phyloP scores from a whole-genome alignment of 2,329 filamentous ascomycete species.

The Ceratocystis cubensis region DNA sequence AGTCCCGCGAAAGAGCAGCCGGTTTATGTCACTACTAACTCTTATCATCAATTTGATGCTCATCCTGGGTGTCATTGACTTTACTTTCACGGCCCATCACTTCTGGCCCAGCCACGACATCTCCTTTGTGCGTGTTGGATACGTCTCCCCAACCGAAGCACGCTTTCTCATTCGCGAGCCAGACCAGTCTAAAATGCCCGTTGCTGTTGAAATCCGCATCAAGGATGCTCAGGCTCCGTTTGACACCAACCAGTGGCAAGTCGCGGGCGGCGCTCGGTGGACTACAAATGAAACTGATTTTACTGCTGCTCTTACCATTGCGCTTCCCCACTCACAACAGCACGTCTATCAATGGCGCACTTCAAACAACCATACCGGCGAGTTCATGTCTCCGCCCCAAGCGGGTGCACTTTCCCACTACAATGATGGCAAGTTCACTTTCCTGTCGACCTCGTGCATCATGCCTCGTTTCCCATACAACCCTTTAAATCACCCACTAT shows the following conservation, averaged over 20 bases:
- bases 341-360: slow-evolving; percentile 71
- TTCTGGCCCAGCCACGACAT: slow-evolving; percentile 61
- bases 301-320: slow-evolving; percentile 57
- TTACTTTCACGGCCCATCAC: slow-evolving; percentile 60
- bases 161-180: slow-evolving; percentile 79
- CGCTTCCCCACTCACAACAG: slow-evolving; percentile 51
- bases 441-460: slow-evolving; percentile 78
- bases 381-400: slow-evolving; percentile 64
- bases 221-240: slow-evolving; percentile 39
- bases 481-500: slow-evolving; percentile 67
- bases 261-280: slow-evolving; percentile 49
- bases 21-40: slow-evolving; percentile 52
- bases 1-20: slow-evolving; percentile 58
- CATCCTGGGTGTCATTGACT: slow-evolving; percentile 59
- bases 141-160: slow-evolving; percentile 68
- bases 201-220: slow-evolving; percentile 55
- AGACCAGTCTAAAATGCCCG: slow-evolving; percentile 57
- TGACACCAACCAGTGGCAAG: slow-evolving; percentile 52
- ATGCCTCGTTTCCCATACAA: slow-evolving; percentile 84
- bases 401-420: slow-evolving; percentile 49
- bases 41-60: slow-evolving; percentile 60
- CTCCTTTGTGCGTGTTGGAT: slow-evolving; percentile 76
- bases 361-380: slow-evolving; percentile 75
- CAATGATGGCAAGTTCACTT: slow-evolving; percentile 64
- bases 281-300: slow-evolving; percentile 72